A percentile compares a stretch with the other conserved stretches of the same genome.
phyloP scores from a whole-genome alignment of 1,139 yeast species.

The Yamadazyma trypodendri region DNA sequence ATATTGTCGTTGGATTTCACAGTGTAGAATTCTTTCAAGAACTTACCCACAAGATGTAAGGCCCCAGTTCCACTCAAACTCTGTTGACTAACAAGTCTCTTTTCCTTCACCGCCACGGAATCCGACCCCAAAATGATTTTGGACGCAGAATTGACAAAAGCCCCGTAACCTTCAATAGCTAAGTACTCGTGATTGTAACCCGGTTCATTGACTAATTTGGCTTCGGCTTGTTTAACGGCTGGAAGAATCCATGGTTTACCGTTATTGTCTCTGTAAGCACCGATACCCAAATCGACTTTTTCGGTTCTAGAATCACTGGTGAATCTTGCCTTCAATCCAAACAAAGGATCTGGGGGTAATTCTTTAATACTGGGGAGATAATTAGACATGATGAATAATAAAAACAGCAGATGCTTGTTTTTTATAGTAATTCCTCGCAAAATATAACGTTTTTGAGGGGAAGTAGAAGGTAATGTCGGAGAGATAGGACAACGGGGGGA shows the following conservation, averaged over 20 bases:
- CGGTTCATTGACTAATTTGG: slow-evolving; percentile 45
- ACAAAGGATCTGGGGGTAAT: slow-evolving; percentile 76
- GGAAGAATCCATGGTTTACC: slow-evolving; percentile 96
- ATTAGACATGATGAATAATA: slow-evolving; percentile 27
- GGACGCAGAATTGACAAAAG: slow-evolving; percentile 74
- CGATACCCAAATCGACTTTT: slow-evolving; percentile 91
- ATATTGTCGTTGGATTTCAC: slow-evolving; percentile 28
- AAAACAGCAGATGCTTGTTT: slow-evolving; percentile 1
- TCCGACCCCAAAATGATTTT: slow-evolving; percentile 71
- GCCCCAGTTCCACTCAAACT: slow-evolving; percentile 96
- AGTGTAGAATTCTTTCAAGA: slow-evolving; percentile 54
- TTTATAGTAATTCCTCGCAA: background rate
- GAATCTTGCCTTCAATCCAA: slow-evolving; percentile 79
- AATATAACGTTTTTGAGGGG: slow-evolving; percentile 1
- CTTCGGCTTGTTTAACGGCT: slow-evolving; percentile 76
- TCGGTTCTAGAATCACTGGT: slow-evolving; percentile 59
- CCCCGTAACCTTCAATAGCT: slow-evolving; percentile 74
- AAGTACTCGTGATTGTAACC: slow-evolving; percentile 88
- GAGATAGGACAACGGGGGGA: background rate
- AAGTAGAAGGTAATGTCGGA: background rate
- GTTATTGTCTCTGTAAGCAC: slow-evolving; percentile 90
- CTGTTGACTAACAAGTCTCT: slow-evolving; percentile 72
- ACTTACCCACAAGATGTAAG: slow-evolving; percentile 79
- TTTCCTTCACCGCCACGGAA: slow-evolving; percentile 52
- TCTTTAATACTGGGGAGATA: slow-evolving; percentile 50